Percentiles rank a stretch among this genome's conserved stretches.
These are phyloP conservation scores for Colletotrichum sidae DNA, from an alignment of 2,329 filamentous ascomycete species.

Conservation along the genomic window DNA sequence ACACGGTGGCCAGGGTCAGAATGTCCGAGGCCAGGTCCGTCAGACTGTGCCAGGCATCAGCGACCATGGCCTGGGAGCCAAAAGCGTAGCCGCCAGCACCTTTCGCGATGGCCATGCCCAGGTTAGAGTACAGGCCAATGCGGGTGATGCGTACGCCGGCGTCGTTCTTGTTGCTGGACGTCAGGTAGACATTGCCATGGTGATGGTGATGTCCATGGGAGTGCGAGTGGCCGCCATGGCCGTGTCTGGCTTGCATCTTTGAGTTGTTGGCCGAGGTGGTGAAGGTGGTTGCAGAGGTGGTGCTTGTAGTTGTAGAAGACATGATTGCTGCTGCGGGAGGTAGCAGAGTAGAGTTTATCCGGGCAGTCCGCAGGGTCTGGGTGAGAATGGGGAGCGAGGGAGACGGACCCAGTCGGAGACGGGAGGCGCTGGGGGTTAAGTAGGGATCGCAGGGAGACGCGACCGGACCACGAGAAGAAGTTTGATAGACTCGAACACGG, in stretches of 20 bases:
- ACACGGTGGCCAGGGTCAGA: slow-evolving; percentile 92
- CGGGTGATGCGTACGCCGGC: slow-evolving; percentile 94
- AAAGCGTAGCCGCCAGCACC: slow-evolving; percentile 93
- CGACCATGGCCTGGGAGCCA: slow-evolving; percentile 92
- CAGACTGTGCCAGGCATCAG: slow-evolving; percentile 94
- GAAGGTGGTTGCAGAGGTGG: slow-evolving; percentile 42
- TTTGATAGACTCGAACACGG: slow-evolving; percentile 35
- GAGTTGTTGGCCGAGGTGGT: slow-evolving; percentile 32
- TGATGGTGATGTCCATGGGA: slow-evolving; percentile 70
- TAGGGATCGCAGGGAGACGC: slow-evolving; percentile 33
- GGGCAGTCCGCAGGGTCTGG: slow-evolving; percentile 31
- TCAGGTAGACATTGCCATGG: slow-evolving; percentile 87
- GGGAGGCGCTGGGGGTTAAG: slow-evolving; percentile 35
- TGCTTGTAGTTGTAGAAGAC: slow-evolving; percentile 49
- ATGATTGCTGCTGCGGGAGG: slow-evolving; percentile 42
- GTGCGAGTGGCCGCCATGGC: slow-evolving; percentile 65
- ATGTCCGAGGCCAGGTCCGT: slow-evolving; percentile 96
- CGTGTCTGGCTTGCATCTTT: slow-evolving; percentile 55
- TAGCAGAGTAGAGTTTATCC: slow-evolving; percentile 20
- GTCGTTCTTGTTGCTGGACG: slow-evolving; percentile 86
- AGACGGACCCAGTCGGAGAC: slow-evolving; percentile 11
- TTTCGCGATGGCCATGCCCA: slow-evolving; percentile 94
- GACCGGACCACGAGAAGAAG: slow-evolving; percentile 12
- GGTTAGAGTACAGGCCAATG: slow-evolving; percentile 88
- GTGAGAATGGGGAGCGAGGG: slow-evolving; percentile 21